Evolutionary conservation across 805 yeast species (phyloP), one percentile per base, ranked within the genome.

Genomic region (Scheffersomyces stipitis): DNA sequence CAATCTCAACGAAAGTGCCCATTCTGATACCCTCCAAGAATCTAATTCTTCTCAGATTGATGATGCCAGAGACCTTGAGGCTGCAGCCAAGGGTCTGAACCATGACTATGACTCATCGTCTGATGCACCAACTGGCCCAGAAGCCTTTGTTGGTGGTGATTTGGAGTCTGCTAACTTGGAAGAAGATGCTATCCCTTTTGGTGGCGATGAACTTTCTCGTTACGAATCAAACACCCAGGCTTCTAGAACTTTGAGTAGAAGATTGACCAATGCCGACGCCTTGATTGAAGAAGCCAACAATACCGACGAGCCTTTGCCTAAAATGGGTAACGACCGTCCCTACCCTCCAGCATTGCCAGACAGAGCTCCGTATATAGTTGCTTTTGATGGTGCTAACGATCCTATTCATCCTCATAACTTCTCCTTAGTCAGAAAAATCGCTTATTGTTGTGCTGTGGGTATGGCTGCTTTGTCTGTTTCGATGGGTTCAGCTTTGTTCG

Each of bases 321-420:
- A 32, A 4, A 84, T 85, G 89, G 93, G 93, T 28, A 80, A 76
- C 6, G 79, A 71, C 22, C 73, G 83, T 56, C 72, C 67, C 4
- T 81, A 66, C 47, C 91, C 91, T 5, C 81, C 86, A 6, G 36
- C 66, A 17, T 67, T 82, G 34, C 83, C 84, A 0, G 73, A 73
- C 32, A 61, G 69, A 30, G 75, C 66, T 15, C 66, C 65, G 1
- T 88, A 80, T 54, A 70, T 77, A 8, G 96, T 88, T 5, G 73
- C 81, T 3, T 87, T 72, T 52, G 84, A 84, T 53, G 95, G 96
- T 0, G 81, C 83, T 1, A 69, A 80, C 32, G 96, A 89, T 54
- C 95, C 95, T 1, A 40, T 62, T 6, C 87, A 81, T 56, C 96
- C 96, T 0, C 81, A 80, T 54, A 88, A 89, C 55, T 87, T 90